A percentile compares a stretch with the other conserved stretches of the same genome.
Evolutionary conservation across 495 filamentous ascomycete genomes (phyloP).

Genomic region (Aspergillus asperescens): DNA sequence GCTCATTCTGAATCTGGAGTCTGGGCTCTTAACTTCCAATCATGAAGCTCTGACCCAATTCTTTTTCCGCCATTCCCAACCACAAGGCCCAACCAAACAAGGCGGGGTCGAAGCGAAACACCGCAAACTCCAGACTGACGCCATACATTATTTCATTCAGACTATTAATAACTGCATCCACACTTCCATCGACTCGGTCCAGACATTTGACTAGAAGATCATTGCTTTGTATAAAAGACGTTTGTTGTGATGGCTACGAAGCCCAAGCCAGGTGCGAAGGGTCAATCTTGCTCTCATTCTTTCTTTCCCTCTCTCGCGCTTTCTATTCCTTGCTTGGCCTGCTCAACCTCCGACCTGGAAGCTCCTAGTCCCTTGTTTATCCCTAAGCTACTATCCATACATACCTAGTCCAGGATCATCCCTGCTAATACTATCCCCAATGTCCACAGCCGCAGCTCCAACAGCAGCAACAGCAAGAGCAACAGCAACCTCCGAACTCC

Average conservation of each 20-base stretch:
- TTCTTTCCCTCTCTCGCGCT: not conserved
- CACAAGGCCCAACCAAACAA: slow-evolving; percentile 3
- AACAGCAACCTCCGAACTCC: slow-evolving; percentile 32
- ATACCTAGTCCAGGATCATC: not conserved
- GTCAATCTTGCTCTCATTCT: slow-evolving; percentile 11
- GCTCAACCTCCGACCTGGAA: no score
- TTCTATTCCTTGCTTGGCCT: not conserved
- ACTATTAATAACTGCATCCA: slow-evolving; percentile 11
- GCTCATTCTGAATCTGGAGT: no score
- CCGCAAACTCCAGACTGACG: slow-evolving; percentile 19
- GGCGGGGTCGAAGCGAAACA: slow-evolving; percentile 12
- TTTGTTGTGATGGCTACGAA: slow-evolving; percentile 17
- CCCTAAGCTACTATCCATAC: not conserved
- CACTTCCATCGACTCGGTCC: not conserved
- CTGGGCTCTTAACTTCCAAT: not conserved
- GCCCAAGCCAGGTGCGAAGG: slow-evolving; percentile 15
- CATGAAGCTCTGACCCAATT: not conserved
- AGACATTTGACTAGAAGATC: not conserved
- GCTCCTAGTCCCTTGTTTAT: no score
- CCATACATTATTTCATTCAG: slow-evolving; percentile 20
- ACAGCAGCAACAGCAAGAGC: slow-evolving; percentile 15
- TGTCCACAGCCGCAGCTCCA: slow-evolving; percentile 21
- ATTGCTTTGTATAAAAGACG: not conserved
- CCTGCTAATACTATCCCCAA: slow-evolving; percentile 15
- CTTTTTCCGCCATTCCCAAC: slow-evolving; percentile 9